Base-by-base conservation (phyloP, 2,329 filamentous ascomycete genomes). In the Phialocephala sp. region DNA sequence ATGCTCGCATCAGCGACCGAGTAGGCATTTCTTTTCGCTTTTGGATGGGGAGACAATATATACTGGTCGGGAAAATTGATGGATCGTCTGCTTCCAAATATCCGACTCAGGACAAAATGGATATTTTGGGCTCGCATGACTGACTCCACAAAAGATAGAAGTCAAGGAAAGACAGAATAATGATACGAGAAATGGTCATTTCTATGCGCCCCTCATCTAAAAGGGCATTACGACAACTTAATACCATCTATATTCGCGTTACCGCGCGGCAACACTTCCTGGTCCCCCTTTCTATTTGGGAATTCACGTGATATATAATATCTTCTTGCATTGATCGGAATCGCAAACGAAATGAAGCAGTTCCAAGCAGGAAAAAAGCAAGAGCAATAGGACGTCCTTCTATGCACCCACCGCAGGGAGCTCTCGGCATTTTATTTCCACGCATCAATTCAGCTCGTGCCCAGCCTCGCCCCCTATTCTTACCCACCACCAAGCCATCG, bases 371-470 rank as follows among this genome's bases (percentile, higher is more conserved):
- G 8, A 11, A 22, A 50, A 22, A 50, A n/a, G n/a, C n/a, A 50
- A 22, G 20, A 24, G 9, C 4, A 8, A 22, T 24, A 50, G 18
- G 45, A 11, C 20, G 18, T 20, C n/a, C 45, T 50, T 11, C n/a
- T 50, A 50, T 8, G 18, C 43, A 47, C 32, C 20, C 11, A 12
- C 14, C 4, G 5, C 47, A 12, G 9, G 50, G 14, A 54, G 15
- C 22, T 35, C 22, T 32, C 32, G 50, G 50, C 22, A 27, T 54
- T 54, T 35, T 35, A 18, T 54, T 5, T 32, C 50, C 18, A 14
- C 18, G 24, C 50, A 54, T 32, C 27, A 54, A 35, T 27, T 54
- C 24, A 54, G 50, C 50, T 52, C 47, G 11, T 52, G 9, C 47
- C 11, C 47, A 52, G 14, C 1, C 8, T 15, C 47, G 11, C 8